Conservation (phyloP, 352 stramenopile genomes). For the Pseudoperonospora humuli region DNA sequence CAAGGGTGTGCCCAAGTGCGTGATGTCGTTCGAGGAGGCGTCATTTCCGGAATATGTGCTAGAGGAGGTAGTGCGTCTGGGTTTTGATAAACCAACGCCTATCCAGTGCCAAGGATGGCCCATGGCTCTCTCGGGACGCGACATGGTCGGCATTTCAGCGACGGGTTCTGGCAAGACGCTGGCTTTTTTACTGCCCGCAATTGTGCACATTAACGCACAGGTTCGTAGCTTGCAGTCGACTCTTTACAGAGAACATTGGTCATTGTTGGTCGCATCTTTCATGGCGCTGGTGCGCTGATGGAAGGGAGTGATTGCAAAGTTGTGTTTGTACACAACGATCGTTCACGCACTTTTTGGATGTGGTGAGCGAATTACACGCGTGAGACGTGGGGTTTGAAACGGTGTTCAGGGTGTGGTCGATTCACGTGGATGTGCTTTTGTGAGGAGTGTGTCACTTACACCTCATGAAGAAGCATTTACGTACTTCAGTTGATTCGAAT, state of each 20-base stretch:
- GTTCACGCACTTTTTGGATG: slow-evolving; percentile 15
- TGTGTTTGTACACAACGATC: slow-evolving; percentile 19
- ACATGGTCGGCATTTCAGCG: slow-evolving; percentile 98
- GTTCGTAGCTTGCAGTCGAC: slow-evolving; percentile 70
- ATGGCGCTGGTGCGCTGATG: slow-evolving; percentile 21
- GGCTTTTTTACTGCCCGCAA: slow-evolving; percentile 97
- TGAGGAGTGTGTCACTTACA: background rate
- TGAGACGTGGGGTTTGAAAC: slow-evolving; percentile 19
- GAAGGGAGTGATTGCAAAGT: slow-evolving; percentile 19
- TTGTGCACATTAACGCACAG: slow-evolving; percentile 99
- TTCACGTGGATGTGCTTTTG: slow-evolving; percentile 8
- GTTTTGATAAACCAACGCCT: slow-evolving; percentile 92
- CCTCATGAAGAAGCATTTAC: slow-evolving; percentile 3
- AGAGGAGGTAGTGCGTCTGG: slow-evolving; percentile 94
- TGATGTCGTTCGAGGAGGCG: slow-evolving; percentile 91
- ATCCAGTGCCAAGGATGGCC: slow-evolving; percentile 96
- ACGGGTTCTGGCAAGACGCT: slow-evolving; percentile 97
- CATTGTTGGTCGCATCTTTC: slow-evolving; percentile 13
- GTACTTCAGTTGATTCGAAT: slow-evolving; percentile 19
- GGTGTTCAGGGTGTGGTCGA: slow-evolving; percentile 20
- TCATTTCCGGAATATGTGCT: slow-evolving; percentile 96
- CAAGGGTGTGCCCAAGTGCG: slow-evolving; percentile 96
- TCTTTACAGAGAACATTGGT: slow-evolving; percentile 12
- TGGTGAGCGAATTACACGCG: slow-evolving; percentile 15
- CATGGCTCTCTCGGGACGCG: slow-evolving; percentile 95